Evolutionary conservation across 306 rosid species (phyloP).

Genomic region (Herpetospermum pedunculosum): DNA sequence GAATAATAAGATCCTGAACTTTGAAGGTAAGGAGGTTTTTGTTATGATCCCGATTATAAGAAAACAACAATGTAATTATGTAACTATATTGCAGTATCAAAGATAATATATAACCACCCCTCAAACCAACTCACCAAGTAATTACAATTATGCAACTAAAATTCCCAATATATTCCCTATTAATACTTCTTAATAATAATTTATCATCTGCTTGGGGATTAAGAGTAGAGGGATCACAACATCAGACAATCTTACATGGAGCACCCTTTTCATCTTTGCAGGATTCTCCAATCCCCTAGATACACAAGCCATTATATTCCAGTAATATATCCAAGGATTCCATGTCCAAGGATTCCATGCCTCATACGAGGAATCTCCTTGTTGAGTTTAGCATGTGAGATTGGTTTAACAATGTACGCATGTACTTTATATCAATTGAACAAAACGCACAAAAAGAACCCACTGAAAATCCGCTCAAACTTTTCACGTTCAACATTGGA

Average conservation of each 20-base stretch:
- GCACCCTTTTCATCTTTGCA: neutral
- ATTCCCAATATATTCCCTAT: neutral
- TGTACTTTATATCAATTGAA: neutral
- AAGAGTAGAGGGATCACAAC: neutral
- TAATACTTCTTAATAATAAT: neutral
- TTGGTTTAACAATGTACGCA: neutral
- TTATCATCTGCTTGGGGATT: neutral
- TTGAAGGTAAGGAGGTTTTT: neutral
- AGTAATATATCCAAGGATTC: neutral
- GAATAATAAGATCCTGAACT: constrained; percentile 72
- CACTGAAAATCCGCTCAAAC: neutral
- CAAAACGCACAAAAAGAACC: neutral
- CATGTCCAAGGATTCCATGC: neutral
- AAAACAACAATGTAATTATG: neutral
- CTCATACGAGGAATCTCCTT: neutral
- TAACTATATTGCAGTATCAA: neutral
- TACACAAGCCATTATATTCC: neutral
- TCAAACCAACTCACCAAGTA: neutral
- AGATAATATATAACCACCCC: neutral
- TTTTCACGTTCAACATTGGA: neutral
- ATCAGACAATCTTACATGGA: neutral
- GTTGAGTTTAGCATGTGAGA: neutral
- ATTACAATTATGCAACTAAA: neutral
- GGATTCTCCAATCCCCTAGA: neutral
- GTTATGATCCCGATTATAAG: neutral